Conservation (phyloP, 106 monocot species). For the Gastrodia elata region DNA sequence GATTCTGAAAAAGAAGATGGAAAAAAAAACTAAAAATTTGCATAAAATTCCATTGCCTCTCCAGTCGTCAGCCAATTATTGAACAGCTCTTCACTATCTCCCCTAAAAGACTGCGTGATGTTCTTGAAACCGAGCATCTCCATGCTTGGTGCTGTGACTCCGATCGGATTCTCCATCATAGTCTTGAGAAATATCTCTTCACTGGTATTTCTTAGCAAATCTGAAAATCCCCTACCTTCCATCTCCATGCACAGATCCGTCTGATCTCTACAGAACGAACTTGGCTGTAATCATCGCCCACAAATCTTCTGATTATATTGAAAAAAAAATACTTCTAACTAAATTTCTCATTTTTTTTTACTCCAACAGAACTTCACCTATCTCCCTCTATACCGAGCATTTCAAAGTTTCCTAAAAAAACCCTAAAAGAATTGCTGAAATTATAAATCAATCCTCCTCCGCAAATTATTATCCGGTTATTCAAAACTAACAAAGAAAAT, state of each 20-base stretch:
- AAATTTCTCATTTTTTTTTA: neutral
- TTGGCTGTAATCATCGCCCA: neutral
- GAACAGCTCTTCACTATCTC: slow-evolving; percentile 64
- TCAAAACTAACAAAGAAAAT: neutral
- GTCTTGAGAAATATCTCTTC: slow-evolving; percentile 54
- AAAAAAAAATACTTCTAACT: neutral
- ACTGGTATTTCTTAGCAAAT: slow-evolving; percentile 41
- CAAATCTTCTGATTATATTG: neutral
- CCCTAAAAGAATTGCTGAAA: neutral
- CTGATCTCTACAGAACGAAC: neutral
- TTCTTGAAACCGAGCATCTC: slow-evolving; percentile 66
- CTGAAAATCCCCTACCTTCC: slow-evolving; percentile 47
- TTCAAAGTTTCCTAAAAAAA: neutral
- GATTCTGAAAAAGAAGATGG: neutral
- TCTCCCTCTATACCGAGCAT: neutral
- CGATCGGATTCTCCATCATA: slow-evolving; percentile 48
- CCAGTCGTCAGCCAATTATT: slow-evolving; percentile 51
- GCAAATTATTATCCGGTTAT: neutral
- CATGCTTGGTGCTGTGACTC: slow-evolving; percentile 44
- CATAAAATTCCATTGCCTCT: slow-evolving; percentile 35
- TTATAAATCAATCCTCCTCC: neutral
- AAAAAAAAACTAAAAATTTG: slow-evolving; percentile 4
- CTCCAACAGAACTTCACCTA: neutral
- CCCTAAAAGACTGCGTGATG: slow-evolving; percentile 36
- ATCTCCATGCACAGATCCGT: slow-evolving; percentile 29